Percentiles rank a stretch among this genome's conserved stretches.
These are phyloP conservation scores for Zea mays DNA, from an alignment of 176 grass and related monocot species.

Conservation along the genomic window Zm-B73-REFERENCE-NAM-5.0 NC_050101.1:144264001-144264500, in stretches of 20 bases:
- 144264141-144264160: background rate
- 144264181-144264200: background rate
- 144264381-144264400: background rate
- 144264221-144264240: background rate
- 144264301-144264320: background rate
- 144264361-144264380: constrained; percentile 1
- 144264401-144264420: background rate
- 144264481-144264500: background rate
- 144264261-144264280: background rate
- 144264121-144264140: background rate
- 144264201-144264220: background rate
- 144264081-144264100: background rate
- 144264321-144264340: background rate
- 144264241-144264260: background rate
- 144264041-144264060: background rate
- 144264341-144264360: background rate
- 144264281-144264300: background rate
- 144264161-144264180: background rate
- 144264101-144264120: background rate
- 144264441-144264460: constrained; percentile 5
- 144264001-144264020: background rate
- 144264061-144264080: background rate
- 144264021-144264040: background rate
- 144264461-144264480: background rate
- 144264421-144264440: background rate